Percentiles rank a stretch among this genome's conserved stretches.
Conservation (phyloP, 2,329 filamentous ascomycete genomes). For the Pseudogymnoascus sp. region DNA sequence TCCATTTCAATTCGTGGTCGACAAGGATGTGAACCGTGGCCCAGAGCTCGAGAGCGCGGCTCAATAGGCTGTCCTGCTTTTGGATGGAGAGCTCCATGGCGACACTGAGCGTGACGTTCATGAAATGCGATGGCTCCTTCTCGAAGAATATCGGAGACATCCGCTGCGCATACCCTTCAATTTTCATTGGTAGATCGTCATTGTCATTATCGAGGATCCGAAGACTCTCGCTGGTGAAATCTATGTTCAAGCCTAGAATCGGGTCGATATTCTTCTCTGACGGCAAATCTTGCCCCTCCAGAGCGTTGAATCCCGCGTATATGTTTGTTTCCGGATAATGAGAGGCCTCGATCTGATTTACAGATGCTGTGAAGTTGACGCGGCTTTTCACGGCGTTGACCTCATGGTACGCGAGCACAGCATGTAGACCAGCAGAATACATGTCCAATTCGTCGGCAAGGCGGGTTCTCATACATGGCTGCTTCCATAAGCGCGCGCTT, state of each 20-base stretch:
- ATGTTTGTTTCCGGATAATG: conserved; percentile 47
- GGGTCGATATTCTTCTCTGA: conserved; percentile 30
- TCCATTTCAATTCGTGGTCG: conserved; percentile 57
- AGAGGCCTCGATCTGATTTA: conserved; percentile 43
- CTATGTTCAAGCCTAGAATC: conserved; percentile 23
- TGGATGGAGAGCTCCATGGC: conserved; percentile 39
- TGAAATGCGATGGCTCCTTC: conserved; percentile 53
- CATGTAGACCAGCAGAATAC: conserved; percentile 57
- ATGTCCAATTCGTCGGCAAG: conserved; percentile 55
- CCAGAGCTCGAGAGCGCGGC: conserved; percentile 56
- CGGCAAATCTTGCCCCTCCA: conserved; percentile 21
- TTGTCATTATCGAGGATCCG: conserved; percentile 55
- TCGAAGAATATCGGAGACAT: conserved; percentile 51
- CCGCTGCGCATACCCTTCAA: conserved; percentile 54
- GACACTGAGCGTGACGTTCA: conserved; percentile 50
- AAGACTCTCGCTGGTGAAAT: conserved; percentile 28
- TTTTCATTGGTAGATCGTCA: conserved; percentile 51
- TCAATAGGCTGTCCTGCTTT: conserved; percentile 47
- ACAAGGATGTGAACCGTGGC: conserved; percentile 55
- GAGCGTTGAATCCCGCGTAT: conserved; percentile 25
- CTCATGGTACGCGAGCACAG: conserved; percentile 53
- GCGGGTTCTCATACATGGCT: conserved; percentile 55
- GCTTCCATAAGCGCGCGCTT: conserved; percentile 57
- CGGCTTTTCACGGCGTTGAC: conserved; percentile 49
- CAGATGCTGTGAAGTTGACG: conserved; percentile 41